A percentile compares a stretch with the other conserved stretches of the same genome.
phyloP scores from a whole-genome alignment of 306 rosid genomes.

The Quercus robur region DNA sequence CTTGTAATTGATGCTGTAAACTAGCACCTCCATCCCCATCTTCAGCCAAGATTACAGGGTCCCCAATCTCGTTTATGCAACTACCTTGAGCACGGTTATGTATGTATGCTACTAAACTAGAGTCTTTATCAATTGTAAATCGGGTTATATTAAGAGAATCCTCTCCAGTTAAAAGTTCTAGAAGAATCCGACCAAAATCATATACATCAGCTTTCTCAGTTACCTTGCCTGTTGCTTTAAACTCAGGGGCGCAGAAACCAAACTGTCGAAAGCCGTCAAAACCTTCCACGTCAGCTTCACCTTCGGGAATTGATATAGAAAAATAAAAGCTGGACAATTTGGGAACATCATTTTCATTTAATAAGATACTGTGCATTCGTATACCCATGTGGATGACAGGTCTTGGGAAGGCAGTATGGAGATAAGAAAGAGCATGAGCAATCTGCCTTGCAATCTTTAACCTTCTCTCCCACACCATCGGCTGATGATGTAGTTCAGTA shows the following conservation, averaged over 20 bases:
- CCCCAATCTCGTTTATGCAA: no score
- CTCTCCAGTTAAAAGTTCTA: background rate
- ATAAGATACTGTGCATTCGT: no score
- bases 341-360: no score
- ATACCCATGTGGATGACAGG: no score
- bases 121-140: rapidly evolving
- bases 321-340: no score
- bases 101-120: background rate
- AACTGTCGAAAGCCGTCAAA: no score
- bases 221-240: background rate
- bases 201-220: slow-evolving; percentile 8
- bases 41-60: background rate
- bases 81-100: background rate
- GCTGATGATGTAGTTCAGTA: no score
- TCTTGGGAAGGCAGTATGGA: no score
- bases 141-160: background rate
- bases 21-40: background rate
- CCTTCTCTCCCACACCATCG: no score
- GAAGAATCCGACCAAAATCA: background rate
- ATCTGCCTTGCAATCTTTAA: no score
- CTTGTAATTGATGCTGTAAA: background rate
- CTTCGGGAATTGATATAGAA: background rate
- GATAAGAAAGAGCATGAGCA: no score
- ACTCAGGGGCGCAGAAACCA: background rate
- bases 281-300: background rate